Evolutionary conservation across 192 early-diverging fungal species (phyloP).

Genomic region (Backusella parvicylindrica): DNA sequence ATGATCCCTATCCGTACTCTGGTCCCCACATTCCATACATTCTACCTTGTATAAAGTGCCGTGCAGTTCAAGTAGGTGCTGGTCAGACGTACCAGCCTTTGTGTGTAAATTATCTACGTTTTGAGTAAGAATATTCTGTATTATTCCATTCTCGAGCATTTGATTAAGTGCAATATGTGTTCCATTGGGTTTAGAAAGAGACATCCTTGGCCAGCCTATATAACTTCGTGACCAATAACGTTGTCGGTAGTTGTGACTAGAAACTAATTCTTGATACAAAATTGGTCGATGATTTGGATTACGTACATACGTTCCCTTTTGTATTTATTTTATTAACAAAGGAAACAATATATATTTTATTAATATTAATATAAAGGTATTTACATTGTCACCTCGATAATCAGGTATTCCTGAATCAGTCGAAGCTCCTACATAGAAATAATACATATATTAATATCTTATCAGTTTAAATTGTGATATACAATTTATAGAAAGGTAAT

Average conservation of each 20-base stretch:
- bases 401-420: conserved; percentile 77
- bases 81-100: conserved; percentile 45
- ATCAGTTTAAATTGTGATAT: no score
- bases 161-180: conserved; percentile 63
- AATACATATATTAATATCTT: no score
- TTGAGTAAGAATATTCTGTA: conserved; percentile 77
- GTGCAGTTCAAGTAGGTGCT: conserved; percentile 77
- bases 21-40: conserved; percentile 64
- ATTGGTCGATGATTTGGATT: conserved; percentile 83
- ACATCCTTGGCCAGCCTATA: conserved; percentile 74
- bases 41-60: conserved; percentile 72
- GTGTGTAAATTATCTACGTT: conserved; percentile 89
- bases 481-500: no score
- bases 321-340: neutral
- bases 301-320: conserved; percentile 58
- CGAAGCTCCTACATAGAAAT: conserved; percentile 43
- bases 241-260: conserved; percentile 58
- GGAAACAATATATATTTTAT: neutral
- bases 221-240: conserved; percentile 92
- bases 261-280: conserved; percentile 69
- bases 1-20: conserved; percentile 44
- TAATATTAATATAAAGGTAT: neutral
- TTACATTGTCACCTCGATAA: conserved; percentile 71
- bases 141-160: conserved; percentile 43
- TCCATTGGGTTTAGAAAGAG: conserved; percentile 65